phyloP scores from a whole-genome alignment of 2,329 filamentous ascomycete genomes.

The Neopestalotiopsis rosae region DNA sequence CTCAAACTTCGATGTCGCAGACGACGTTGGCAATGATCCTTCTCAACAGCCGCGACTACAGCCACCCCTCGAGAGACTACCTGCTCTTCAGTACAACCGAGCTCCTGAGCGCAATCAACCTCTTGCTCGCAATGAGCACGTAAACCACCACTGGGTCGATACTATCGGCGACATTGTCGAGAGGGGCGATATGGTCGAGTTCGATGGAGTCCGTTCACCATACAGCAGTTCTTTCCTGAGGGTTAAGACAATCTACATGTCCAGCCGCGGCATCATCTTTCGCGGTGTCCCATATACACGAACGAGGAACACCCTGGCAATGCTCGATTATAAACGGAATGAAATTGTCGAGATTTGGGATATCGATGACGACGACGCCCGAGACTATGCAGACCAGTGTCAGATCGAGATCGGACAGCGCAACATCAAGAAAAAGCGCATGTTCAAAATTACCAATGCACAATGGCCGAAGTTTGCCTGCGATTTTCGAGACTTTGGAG shows the following conservation, averaged over 20 bases:
- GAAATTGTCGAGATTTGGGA: slow-evolving; percentile 51
- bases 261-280: slow-evolving; percentile 34
- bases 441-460: slow-evolving; percentile 61
- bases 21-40: not conserved
- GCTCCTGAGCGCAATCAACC: not conserved
- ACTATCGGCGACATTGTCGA: not conserved
- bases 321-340: slow-evolving; percentile 43
- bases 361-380: slow-evolving; percentile 41
- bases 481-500: slow-evolving; percentile 24
- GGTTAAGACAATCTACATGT: slow-evolving; percentile 18
- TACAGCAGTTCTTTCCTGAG: slow-evolving; percentile 21
- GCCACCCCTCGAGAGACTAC: too few relatives aligned
- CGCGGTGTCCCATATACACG: slow-evolving; percentile 42
- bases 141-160: not conserved
- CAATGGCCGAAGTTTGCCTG: slow-evolving; percentile 46
- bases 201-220: not conserved
- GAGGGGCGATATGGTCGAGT: slow-evolving; percentile 12
- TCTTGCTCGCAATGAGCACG: not conserved
- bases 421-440: slow-evolving; percentile 45
- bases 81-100: too few relatives aligned
- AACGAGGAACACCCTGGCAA: slow-evolving; percentile 35
- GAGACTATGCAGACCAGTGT: slow-evolving; percentile 39
- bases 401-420: slow-evolving; percentile 47
- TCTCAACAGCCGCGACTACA: not conserved
- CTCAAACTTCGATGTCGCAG: not conserved